These are phyloP conservation scores for Nicotiana paniculata DNA, from an alignment of 257 asterid genomes.

Conservation along the genomic window DNA sequence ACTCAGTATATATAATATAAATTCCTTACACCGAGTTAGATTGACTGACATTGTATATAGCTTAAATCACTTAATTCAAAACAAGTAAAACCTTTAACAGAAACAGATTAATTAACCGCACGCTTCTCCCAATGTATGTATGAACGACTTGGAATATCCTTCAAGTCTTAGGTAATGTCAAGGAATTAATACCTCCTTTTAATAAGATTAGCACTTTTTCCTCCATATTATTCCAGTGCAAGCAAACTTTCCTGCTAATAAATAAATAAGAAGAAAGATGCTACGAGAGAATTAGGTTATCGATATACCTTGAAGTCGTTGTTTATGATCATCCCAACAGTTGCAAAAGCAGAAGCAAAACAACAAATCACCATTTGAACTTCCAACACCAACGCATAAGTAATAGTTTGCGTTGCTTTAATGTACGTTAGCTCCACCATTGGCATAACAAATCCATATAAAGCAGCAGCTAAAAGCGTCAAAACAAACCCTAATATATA, in stretches of 20 bases:
- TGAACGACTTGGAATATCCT: too few species aligned
- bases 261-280: not conserved
- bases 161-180: too few species aligned
- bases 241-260: not conserved
- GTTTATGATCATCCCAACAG: constrained; percentile 21
- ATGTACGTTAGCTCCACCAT: constrained; percentile 18
- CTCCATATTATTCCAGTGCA: too few species aligned
- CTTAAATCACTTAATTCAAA: too few species aligned
- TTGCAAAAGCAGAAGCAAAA: constrained; percentile 17
- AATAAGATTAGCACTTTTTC: too few species aligned
- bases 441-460: constrained; percentile 21
- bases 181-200: too few species aligned
- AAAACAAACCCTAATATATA: constrained; percentile 20
- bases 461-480: constrained; percentile 19
- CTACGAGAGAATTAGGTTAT: not conserved
- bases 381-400: constrained; percentile 19
- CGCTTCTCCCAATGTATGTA: too few species aligned
- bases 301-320: constrained; percentile 16
- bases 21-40: too few species aligned
- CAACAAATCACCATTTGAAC: constrained; percentile 17
- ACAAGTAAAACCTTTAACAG: too few species aligned
- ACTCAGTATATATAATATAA: too few species aligned
- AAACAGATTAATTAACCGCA: too few species aligned
- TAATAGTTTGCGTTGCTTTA: constrained; percentile 18
- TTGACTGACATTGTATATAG: too few species aligned